Evolutionary conservation across 495 filamentous ascomycete species (phyloP).

Genomic region (Xanthoparmelia taractica): DNA sequence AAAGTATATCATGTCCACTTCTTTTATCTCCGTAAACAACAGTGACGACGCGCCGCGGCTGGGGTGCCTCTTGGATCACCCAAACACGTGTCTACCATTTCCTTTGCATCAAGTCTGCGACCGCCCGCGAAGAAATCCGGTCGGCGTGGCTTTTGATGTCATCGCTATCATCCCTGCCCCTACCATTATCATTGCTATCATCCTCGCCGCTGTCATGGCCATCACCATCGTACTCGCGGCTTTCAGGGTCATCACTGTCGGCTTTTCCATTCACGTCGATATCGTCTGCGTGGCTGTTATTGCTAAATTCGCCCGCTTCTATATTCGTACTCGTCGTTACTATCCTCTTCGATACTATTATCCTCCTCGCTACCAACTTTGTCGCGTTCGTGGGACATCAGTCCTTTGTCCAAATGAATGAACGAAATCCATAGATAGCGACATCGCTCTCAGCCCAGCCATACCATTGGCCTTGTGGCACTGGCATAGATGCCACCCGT

Average conservation of each 20-base stretch:
- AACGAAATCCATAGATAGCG: constrained; percentile 11
- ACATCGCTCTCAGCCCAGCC: constrained; percentile 16
- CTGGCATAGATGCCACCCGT: constrained; percentile 20
- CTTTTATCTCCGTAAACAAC: background rate
- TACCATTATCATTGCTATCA: too few relatives aligned
- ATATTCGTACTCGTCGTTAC: too few relatives aligned
- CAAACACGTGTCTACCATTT: constrained; percentile 13
- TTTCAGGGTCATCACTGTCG: too few relatives aligned
- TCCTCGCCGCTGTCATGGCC: too few relatives aligned
- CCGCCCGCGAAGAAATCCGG: background rate
- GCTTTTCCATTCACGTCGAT: too few relatives aligned
- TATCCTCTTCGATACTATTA: too few relatives aligned
- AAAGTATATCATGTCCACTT: background rate
- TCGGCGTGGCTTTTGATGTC: background rate
- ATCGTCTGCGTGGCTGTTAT: too few relatives aligned
- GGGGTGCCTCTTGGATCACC: constrained; percentile 8
- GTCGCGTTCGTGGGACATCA: too few relatives aligned
- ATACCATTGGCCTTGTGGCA: constrained; percentile 16
- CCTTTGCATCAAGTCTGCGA: background rate
- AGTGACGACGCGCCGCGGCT: background rate
- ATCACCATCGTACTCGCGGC: too few relatives aligned
- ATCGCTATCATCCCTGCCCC: too few relatives aligned
- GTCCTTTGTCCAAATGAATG: background rate
- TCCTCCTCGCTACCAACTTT: too few relatives aligned
- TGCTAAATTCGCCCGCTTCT: too few relatives aligned